These are phyloP conservation scores for Mycothermus thermophilus DNA, from an alignment of 495 filamentous ascomycete species.

Conservation along the genomic window DNA sequence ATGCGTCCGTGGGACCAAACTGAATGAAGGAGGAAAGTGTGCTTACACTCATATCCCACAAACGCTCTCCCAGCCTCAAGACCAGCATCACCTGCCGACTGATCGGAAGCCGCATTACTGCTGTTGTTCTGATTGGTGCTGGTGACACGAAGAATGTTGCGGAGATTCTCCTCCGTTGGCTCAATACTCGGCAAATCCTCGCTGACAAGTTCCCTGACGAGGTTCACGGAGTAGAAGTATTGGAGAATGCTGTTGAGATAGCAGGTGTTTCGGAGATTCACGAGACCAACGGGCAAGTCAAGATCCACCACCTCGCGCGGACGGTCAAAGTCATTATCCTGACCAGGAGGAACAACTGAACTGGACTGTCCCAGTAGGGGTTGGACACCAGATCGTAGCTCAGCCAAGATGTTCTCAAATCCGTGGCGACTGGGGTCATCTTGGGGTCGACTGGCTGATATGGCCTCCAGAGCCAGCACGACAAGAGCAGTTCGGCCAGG, in stretches of 20 bases:
- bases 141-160: constrained; percentile 49
- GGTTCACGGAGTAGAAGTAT: constrained; percentile 81
- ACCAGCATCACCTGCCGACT: not conserved
- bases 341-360: too few relatives aligned
- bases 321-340: not conserved
- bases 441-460: not conserved
- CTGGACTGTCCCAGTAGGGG: too few relatives aligned
- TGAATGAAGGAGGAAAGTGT: not conserved
- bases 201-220: constrained; percentile 65
- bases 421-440: constrained; percentile 6
- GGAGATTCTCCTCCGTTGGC: constrained; percentile 43
- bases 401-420: constrained; percentile 7
- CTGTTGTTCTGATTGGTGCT: constrained; percentile 3
- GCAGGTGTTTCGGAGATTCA: constrained; percentile 93
- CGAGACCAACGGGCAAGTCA: constrained; percentile 65
- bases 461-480: constrained; percentile 12
- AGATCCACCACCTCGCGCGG: constrained; percentile 1
- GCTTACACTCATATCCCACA: constrained; percentile 44
- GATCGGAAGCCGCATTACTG: too few relatives aligned
- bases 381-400: constrained; percentile 7
- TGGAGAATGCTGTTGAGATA: constrained; percentile 95
- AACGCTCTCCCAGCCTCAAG: constrained; percentile 26
- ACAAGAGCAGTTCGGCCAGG: too few relatives aligned
- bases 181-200: constrained; percentile 53
- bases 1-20: not conserved